These are phyloP conservation scores for Solanum ossicruentum DNA, from an alignment of 257 asterid genomes.

Conservation along the genomic window DNA sequence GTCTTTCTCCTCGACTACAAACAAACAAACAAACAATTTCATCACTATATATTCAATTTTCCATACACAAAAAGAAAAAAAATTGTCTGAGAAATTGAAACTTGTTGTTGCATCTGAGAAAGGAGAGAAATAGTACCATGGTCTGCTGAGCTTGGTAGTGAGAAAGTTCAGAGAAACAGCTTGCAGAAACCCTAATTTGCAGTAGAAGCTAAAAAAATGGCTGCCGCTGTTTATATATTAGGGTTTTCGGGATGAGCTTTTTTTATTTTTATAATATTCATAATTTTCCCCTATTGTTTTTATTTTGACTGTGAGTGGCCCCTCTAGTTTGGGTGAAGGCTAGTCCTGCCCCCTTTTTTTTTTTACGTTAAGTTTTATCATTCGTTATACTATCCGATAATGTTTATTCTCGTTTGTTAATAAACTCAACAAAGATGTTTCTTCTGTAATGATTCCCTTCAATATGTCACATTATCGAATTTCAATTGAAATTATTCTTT, in stretches of 20 bases:
- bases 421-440: not conserved
- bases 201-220: not conserved
- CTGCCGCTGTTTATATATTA: not conserved
- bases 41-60: not conserved
- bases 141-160: not conserved
- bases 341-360: not conserved
- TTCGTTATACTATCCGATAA: not conserved
- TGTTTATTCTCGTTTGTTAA: not conserved
- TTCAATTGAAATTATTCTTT: not conserved
- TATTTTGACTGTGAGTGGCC: not conserved
- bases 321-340: not conserved
- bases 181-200: not conserved
- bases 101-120: not conserved
- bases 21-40: not conserved
- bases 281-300: not conserved
- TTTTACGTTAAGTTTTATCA: not conserved
- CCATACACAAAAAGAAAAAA: too few species aligned
- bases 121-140: not conserved
- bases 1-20: conserved; percentile 61
- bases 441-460: not conserved
- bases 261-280: not conserved
- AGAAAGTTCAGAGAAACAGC: not conserved
- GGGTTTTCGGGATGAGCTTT: not conserved
- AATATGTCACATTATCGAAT: not conserved
- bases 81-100: too few species aligned